Conservation (phyloP, 2,329 filamentous ascomycete species). For the Calonectria crousiana region DNA sequence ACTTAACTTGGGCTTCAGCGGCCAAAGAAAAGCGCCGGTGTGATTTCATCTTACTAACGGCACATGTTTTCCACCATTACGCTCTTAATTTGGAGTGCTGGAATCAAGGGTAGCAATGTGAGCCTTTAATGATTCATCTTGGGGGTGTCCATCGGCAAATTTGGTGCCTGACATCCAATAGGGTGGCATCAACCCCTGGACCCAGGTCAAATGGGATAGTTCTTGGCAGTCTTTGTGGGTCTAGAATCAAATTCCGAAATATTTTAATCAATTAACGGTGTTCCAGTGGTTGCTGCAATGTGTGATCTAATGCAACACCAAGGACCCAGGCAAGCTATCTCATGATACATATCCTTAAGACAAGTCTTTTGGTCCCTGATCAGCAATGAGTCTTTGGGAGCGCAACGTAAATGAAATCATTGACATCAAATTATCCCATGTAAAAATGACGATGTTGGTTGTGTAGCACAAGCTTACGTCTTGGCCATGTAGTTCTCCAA, state of each 20-base stretch:
- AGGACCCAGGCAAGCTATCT: neutral
- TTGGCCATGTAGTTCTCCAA: neutral
- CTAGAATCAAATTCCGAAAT: neutral
- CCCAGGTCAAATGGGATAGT: neutral
- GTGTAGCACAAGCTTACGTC: neutral
- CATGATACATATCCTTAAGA: neutral
- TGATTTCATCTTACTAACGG: neutral
- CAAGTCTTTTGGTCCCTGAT: neutral
- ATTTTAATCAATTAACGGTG: neutral
- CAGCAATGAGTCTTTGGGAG: too few species aligned
- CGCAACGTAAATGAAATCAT: too few species aligned
- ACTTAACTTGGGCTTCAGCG: too few species aligned
- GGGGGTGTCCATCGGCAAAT: conserved; percentile 4
- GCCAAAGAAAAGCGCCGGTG: too few species aligned
- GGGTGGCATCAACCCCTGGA: neutral
- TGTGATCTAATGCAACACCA: neutral
- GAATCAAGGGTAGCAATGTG: neutral
- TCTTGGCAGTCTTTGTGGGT: neutral
- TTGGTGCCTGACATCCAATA: neutral
- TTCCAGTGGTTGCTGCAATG: neutral
- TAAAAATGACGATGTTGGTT: too few species aligned
- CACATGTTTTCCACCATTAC: conserved; percentile 23
- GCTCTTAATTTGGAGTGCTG: neutral
- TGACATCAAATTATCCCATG: neutral
- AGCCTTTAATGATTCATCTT: conserved; percentile 21